phyloP scores from a whole-genome alignment of 371 early-diverging fungal genomes.

The Lichtheimia ornata region DNA sequence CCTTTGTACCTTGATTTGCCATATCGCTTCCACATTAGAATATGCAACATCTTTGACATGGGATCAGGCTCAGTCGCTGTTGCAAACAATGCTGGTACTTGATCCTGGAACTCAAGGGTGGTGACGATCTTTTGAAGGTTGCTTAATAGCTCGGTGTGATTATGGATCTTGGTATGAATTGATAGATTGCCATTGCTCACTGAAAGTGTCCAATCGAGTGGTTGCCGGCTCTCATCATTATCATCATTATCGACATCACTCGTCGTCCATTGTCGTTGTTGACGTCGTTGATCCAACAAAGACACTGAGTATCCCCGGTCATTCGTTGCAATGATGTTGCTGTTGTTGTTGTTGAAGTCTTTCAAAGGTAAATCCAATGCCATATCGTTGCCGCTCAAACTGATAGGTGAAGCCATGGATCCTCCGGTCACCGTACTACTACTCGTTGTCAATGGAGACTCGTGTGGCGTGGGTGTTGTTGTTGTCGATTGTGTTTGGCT shows the following conservation, averaged over 20 bases:
- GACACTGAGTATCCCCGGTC: conserved; percentile 9
- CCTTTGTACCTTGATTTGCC: conserved; percentile 32
- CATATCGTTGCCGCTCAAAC: too few species aligned
- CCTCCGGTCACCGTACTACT: background rate
- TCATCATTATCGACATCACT: too few species aligned
- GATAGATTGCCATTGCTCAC: conserved; percentile 29
- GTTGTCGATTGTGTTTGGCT: background rate
- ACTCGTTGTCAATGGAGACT: background rate
- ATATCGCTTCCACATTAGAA: conserved; percentile 35
- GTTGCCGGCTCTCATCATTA: background rate
- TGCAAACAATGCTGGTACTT: conserved; percentile 12
- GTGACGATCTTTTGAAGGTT: conserved; percentile 24
- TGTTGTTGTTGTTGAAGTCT: background rate
- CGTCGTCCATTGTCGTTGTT: background rate
- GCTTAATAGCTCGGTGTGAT: conserved; percentile 26
- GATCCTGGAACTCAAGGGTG: conserved; percentile 21
- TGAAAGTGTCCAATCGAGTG: conserved; percentile 29
- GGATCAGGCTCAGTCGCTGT: background rate
- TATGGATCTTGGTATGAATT: conserved; percentile 35
- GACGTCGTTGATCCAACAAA: background rate
- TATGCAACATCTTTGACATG: conserved; percentile 12
- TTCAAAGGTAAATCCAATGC: background rate
- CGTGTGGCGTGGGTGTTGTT: background rate
- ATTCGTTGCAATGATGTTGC: conserved; percentile 10
- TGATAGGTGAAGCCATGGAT: background rate